Base-by-base conservation (phyloP, 2,329 filamentous ascomycete species). In the Calcarisporium arbuscula region DNA sequence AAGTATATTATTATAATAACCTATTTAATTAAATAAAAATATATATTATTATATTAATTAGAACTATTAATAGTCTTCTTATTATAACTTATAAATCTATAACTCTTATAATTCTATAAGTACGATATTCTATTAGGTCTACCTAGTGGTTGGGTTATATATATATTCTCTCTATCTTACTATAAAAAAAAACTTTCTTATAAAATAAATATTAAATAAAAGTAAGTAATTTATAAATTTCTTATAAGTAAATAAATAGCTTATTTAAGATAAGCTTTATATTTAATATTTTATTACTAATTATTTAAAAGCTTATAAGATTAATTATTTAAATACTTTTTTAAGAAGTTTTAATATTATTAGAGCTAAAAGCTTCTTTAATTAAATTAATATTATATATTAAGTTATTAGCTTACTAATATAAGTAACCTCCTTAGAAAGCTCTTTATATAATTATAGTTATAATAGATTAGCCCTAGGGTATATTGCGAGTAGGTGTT, bases 231-330 rank as follows among this genome's bases (percentile, higher is more conserved):
- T 3, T 25, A 35, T 15, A 17, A 17, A 30, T 11, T 28, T 30
- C n/a, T 25, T 25, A 25, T 25, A 25, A 25, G 8, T 9, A 25
- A 9, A 25, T 27, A 23, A 26, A 4, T 26, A 30, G 30, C 15
- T 22, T 36, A 26, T 37, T 22, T 25, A 21, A 30, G n/a, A 36
- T 15, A 18, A 36, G 22, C 8, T 25, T 25, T 25, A 25, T 25
- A 9, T n/a, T 25, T 25, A 25, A 25, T 25, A 25, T 25, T 9
- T 25, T 9, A 25, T 25, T 25, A 25, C n/a, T 25, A 25, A 25
- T 25, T 25, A 25, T 25, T 25, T 25, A 9, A 25, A 25, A 25
- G 22, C 22, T n/a, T 25, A 25, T 25, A 25, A 25, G 8, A 8
- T 25, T 25, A 25, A 25, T 25, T 25, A 25, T 25, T 25, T 25